These are phyloP conservation scores for Mortierella sp. DNA, from an alignment of 371 early-diverging fungal genomes.

Conservation along the genomic window DNA sequence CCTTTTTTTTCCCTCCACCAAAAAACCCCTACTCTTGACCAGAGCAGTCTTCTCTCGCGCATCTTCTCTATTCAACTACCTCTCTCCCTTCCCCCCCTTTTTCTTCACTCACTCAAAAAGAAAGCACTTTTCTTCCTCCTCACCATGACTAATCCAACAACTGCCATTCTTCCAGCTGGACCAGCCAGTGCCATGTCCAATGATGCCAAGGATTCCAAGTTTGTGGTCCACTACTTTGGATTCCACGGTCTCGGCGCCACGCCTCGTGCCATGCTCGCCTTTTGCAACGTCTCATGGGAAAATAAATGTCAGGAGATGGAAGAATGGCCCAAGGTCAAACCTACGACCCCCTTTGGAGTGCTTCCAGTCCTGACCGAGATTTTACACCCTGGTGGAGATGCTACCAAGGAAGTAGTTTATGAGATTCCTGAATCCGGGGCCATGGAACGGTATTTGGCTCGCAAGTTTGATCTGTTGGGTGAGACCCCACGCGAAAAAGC, in stretches of 20 bases:
- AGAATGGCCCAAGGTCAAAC: conserved; percentile 16
- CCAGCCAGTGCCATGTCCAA: background rate
- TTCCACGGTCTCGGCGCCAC: conserved; percentile 22
- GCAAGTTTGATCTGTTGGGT: conserved; percentile 16
- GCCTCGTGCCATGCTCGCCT: conserved; percentile 11
- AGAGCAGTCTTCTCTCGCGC: too few species aligned
- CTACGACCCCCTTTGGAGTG: conserved; percentile 11
- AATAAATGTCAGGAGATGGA: conserved; percentile 6
- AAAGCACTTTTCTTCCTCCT: background rate
- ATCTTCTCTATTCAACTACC: too few species aligned
- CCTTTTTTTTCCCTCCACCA: too few species aligned
- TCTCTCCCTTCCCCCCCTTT: too few species aligned
- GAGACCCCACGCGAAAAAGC: conserved; percentile 17
- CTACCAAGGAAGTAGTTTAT: background rate
- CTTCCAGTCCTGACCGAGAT: conserved; percentile 22
- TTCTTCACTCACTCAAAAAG: too few species aligned
- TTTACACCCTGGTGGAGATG: background rate
- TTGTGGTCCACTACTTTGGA: conserved; percentile 10
- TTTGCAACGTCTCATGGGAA: conserved; percentile 11
- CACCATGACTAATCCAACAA: background rate
- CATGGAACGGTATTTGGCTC: conserved; percentile 20
- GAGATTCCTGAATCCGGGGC: conserved; percentile 26
- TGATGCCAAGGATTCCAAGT: conserved; percentile 4
- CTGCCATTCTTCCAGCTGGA: conserved; percentile 9
- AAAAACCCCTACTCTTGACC: too few species aligned